phyloP scores from a whole-genome alignment of 305 asterid species.

The Fraxinus nigra region DNA sequence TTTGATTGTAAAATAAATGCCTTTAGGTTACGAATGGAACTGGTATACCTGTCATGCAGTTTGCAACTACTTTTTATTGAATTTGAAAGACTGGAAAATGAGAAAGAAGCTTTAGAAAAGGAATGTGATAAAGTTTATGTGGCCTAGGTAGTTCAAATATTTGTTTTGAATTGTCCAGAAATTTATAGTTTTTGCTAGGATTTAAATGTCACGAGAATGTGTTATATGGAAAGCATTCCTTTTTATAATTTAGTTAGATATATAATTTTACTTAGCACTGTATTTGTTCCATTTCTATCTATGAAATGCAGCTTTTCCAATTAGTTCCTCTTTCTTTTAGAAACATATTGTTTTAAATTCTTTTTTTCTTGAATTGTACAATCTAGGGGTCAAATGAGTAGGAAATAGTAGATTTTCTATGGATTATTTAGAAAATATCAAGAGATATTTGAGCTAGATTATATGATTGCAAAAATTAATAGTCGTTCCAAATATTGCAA shows the following conservation, averaged over 20 bases:
- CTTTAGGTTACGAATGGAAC: no score
- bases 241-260: background rate
- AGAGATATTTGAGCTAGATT: no score
- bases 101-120: background rate
- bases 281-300: background rate
- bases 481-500: no score
- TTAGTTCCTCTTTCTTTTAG: background rate
- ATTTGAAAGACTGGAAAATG: no score
- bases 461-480: no score
- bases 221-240: background rate
- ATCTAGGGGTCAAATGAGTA: background rate
- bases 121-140: background rate
- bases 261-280: background rate
- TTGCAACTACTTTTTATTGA: no score
- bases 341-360: no score
- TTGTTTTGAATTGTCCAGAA: background rate
- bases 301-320: background rate
- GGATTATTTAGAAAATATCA: no score
- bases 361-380: background rate
- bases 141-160: background rate
- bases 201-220: background rate
- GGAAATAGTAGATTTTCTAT: background rate
- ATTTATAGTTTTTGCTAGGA: background rate
- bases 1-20: no score
- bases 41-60: no score